Evolutionary conservation across 2,329 filamentous ascomycete species (phyloP).

Genomic region (Ceratocystis cubensis): DNA sequence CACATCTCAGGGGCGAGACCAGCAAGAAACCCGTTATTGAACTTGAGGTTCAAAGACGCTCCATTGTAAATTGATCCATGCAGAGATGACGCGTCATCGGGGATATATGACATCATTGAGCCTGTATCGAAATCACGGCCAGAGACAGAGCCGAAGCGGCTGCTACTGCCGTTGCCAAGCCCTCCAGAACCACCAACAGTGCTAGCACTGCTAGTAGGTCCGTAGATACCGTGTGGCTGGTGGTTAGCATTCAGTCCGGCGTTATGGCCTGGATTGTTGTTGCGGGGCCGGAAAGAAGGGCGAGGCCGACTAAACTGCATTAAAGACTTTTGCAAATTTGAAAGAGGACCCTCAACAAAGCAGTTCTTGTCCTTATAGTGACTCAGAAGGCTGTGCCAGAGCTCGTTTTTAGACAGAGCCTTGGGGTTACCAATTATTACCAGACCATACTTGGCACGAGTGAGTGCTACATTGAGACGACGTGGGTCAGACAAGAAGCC

Average conservation of each 20-base stretch:
- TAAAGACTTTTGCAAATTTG: slow-evolving; percentile 88
- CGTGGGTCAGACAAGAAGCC: slow-evolving; percentile 96
- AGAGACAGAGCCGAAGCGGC: slow-evolving; percentile 27
- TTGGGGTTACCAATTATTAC: slow-evolving; percentile 97
- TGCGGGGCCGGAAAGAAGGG: slow-evolving; percentile 64
- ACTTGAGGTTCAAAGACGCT: slow-evolving; percentile 66
- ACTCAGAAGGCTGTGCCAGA: slow-evolving; percentile 89
- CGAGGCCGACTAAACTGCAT: slow-evolving; percentile 92
- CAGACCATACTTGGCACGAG: slow-evolving; percentile 89
- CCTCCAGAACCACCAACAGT: slow-evolving; percentile 15
- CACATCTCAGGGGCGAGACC: slow-evolving; percentile 79
- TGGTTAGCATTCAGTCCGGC: neutral
- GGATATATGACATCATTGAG: slow-evolving; percentile 88
- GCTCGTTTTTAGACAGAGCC: slow-evolving; percentile 89
- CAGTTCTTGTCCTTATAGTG: slow-evolving; percentile 97
- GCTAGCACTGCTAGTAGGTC: slow-evolving; percentile 4
- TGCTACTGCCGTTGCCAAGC: slow-evolving; percentile 26
- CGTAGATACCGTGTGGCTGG: slow-evolving; percentile 23
- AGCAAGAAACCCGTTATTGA: slow-evolving; percentile 80
- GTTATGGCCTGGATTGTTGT: slow-evolving; percentile 21
- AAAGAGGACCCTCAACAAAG: slow-evolving; percentile 86
- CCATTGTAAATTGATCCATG: slow-evolving; percentile 85
- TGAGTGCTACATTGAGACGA: slow-evolving; percentile 92
- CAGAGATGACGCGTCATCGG: slow-evolving; percentile 91
- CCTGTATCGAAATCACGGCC: slow-evolving; percentile 57